Base-by-base conservation (phyloP, 2,329 filamentous ascomycete genomes). In the Colletotrichum shisoi region DNA sequence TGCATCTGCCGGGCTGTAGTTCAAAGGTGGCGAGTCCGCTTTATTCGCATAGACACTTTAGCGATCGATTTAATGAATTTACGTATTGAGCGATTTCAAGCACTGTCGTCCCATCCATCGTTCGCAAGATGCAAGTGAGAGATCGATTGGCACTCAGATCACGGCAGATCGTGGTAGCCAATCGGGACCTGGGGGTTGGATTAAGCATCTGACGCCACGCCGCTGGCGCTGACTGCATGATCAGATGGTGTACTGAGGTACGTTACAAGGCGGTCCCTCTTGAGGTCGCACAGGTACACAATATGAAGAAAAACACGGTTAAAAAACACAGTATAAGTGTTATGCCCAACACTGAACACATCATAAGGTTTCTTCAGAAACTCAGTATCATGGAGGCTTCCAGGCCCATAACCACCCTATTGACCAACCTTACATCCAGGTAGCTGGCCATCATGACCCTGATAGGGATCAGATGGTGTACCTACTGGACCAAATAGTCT, bases 31-130 rank as follows among this genome's bases (percentile, higher is more conserved):
- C 39, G 39, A 12, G 4, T 34, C 31, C 21, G 46, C 40, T 49
- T 31, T 21, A 21, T 37, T 17, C 7, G 13, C 42, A 31, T 49
- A 67, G 46, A 63, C 17, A 51, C 39, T 21, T 34, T 58, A 60
- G 58, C 57, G 52, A 56, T 54, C 54, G 59, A 61, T 37, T 69
- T 63, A 24, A 60, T 52, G 63, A 60, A 59, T 67, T 67, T 54
- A 57, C 48, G 67, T 56, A 53, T 60, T 58, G 63, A 59, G 62
- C 60, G 59, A 69, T 57, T 46, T 19, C 31, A 34, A 34, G 39
- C 12, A 44, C 17, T 13, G 15, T 11, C 31, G 46, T 15, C 44
- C 19, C 40, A 57, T 44, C 19, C 40, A 57, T 44, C 12, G 12
- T 37, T 11, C 11, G 9, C 4, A 7, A 40, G 19, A 49, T 40